Evolutionary conservation across 371 early-diverging fungal species (phyloP).

Genomic region (Mortierella sp.): DNA sequence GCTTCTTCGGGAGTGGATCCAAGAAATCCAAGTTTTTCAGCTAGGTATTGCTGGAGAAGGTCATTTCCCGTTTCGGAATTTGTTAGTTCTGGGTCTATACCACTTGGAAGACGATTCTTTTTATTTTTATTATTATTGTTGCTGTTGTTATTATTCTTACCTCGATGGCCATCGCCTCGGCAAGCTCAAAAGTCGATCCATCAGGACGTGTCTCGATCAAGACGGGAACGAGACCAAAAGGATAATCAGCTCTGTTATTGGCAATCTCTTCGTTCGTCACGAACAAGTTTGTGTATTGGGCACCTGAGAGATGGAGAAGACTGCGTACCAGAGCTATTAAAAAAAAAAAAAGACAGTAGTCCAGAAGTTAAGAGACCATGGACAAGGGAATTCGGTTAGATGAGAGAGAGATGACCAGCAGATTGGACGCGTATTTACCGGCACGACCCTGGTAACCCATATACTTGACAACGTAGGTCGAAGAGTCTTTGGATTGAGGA

Average conservation of each 20-base stretch:
- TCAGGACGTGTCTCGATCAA: constrained; percentile 26
- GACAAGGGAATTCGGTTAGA: background rate
- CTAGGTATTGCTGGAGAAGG: constrained; percentile 49
- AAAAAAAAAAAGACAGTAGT: background rate
- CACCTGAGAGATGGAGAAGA: constrained; percentile 33
- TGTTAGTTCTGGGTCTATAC: background rate
- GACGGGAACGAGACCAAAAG: constrained; percentile 45
- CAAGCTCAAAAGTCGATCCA: constrained; percentile 41
- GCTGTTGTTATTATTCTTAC: background rate
- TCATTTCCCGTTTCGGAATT: no score
- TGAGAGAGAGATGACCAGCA: background rate
- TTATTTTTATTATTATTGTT: background rate
- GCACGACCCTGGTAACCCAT: constrained; percentile 36
- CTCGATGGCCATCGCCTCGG: constrained; percentile 39
- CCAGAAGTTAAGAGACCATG: background rate
- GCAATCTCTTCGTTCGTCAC: constrained; percentile 20
- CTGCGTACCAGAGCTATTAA: constrained; percentile 19
- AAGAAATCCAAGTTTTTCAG: constrained; percentile 40
- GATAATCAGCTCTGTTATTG: constrained; percentile 11
- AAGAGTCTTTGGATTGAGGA: constrained; percentile 1
- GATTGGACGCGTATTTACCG: background rate
- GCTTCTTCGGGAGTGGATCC: constrained; percentile 27
- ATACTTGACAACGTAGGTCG: constrained; percentile 42
- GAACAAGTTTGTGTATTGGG: constrained; percentile 31
- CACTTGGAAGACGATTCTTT: no score